A percentile compares a stretch with the other conserved stretches of the same genome.
Evolutionary conservation across 139 green algal genomes (phyloP).

Genomic region (Pleodorina starrii): DNA sequence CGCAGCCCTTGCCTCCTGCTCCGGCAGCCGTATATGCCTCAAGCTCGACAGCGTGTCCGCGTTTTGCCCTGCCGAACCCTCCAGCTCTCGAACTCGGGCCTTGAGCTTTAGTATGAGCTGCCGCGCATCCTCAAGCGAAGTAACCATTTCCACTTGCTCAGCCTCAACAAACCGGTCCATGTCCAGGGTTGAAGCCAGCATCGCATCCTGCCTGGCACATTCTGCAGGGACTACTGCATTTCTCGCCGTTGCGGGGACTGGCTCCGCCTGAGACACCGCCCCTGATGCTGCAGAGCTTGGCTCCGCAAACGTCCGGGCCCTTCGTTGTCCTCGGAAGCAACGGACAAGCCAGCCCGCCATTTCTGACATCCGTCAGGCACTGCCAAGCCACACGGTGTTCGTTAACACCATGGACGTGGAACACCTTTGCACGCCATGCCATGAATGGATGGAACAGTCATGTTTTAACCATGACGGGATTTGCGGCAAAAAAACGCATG

Average conservation of each 20-base stretch:
- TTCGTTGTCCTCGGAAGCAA: not conserved
- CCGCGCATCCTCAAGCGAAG: not conserved
- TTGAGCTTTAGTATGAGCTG: not conserved
- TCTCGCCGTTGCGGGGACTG: not conserved
- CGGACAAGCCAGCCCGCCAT: not conserved
- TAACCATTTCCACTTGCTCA: not conserved
- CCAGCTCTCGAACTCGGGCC: not conserved
- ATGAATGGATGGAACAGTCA: too few species aligned
- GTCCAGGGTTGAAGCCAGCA: not conserved
- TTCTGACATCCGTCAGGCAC: too few species aligned
- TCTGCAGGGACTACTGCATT: not conserved
- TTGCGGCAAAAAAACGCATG: too few species aligned
- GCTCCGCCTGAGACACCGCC: not conserved
- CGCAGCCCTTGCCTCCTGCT: not conserved
- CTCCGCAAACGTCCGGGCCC: too few species aligned
- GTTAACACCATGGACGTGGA: too few species aligned
- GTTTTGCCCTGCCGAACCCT: not conserved
- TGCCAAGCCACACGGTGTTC: too few species aligned
- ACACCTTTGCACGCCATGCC: too few species aligned
- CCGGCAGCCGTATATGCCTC: not conserved
- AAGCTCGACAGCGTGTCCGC: not conserved
- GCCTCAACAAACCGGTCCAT: not conserved
- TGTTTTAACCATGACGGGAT: too few species aligned
- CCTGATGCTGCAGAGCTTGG: not conserved
- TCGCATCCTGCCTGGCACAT: not conserved